Percentiles rank a stretch among this genome's conserved stretches.
Conservation (phyloP, 1,284 basidiomycete genomes). For the Phylloboletellus chloephorus region DNA sequence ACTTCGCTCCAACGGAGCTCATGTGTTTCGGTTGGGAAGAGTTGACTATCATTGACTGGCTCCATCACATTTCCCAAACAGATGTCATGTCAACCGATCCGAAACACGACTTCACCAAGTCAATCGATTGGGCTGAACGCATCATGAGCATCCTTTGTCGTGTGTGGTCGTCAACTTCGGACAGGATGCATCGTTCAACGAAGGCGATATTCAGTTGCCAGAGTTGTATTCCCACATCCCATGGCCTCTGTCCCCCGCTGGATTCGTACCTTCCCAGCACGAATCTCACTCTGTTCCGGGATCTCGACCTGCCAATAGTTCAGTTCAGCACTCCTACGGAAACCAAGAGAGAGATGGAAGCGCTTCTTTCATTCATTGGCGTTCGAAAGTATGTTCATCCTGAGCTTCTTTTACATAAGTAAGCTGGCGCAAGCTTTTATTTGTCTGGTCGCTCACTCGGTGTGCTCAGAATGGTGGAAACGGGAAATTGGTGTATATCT, state of each 20-base stretch:
- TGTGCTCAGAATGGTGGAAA: slow-evolving; percentile 64
- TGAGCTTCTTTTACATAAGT: slow-evolving; percentile 75
- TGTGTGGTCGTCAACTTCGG: slow-evolving; percentile 50
- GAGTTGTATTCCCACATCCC: slow-evolving; percentile 57
- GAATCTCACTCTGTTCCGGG: slow-evolving; percentile 10
- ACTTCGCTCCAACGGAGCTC: slow-evolving; percentile 57
- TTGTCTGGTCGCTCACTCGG: not conserved
- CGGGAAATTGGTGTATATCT: slow-evolving; percentile 67
- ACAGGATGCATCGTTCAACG: slow-evolving; percentile 47
- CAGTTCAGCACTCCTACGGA: not conserved
- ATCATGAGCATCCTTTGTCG: slow-evolving; percentile 63
- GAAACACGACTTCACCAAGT: slow-evolving; percentile 47
- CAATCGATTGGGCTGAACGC: slow-evolving; percentile 49
- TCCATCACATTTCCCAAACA: slow-evolving; percentile 3
- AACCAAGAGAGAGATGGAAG: not conserved
- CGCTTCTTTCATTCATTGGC: slow-evolving; percentile 66
- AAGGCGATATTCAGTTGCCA: not conserved
- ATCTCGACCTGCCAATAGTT: slow-evolving; percentile 12
- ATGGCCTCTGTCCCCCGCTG: slow-evolving; percentile 7
- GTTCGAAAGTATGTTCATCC: slow-evolving; percentile 86
- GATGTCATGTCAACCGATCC: not conserved
- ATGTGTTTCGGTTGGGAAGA: slow-evolving; percentile 71
- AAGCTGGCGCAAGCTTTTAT: not conserved
- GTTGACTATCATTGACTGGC: slow-evolving; percentile 47
- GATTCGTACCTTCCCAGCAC: slow-evolving; percentile 12